Evolutionary conservation across 371 early-diverging fungal species (phyloP).

Genomic region (Cokeromyces recurvatus): DNA sequence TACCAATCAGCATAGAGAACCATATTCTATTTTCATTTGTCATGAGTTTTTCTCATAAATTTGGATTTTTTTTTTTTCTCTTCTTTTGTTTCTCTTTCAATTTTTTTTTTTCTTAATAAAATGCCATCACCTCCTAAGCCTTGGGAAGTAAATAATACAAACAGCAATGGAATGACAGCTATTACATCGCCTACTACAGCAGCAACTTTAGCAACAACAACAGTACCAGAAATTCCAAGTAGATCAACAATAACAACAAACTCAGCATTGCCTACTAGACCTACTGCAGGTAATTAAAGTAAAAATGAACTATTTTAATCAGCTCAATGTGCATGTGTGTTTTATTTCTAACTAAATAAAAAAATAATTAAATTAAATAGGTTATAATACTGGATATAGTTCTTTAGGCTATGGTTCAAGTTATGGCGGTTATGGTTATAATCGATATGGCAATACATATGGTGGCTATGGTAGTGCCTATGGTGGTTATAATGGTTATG

Average conservation of each 20-base stretch:
- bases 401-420: conserved; percentile 11
- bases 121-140: conserved; percentile 82
- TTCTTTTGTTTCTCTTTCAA: too few relatives aligned
- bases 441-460: conserved; percentile 23
- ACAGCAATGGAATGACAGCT: conserved; percentile 2
- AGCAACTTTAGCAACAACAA: conserved; percentile 13
- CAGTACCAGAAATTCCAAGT: conserved; percentile 12
- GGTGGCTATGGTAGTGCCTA: conserved; percentile 33
- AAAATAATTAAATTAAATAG: too few relatives aligned
- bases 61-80: too few relatives aligned
- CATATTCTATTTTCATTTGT: too few relatives aligned
- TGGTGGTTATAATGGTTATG: conserved; percentile 36
- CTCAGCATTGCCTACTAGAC: conserved; percentile 15
- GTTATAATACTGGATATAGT: conserved; percentile 4
- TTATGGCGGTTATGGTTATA: conserved; percentile 30
- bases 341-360: too few relatives aligned
- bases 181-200: conserved; percentile 19
- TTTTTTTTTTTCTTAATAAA: too few relatives aligned
- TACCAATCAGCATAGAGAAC: too few relatives aligned
- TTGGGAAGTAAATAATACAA: conserved; percentile 65
- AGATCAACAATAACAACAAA: conserved; percentile 10
- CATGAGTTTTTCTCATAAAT: too few relatives aligned
- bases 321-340: too few relatives aligned
- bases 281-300: conserved; percentile 21
- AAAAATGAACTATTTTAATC: too few relatives aligned